Conservation (phyloP, 2,329 filamentous ascomycete genomes). For the Zopfia rhizophila region DNA sequence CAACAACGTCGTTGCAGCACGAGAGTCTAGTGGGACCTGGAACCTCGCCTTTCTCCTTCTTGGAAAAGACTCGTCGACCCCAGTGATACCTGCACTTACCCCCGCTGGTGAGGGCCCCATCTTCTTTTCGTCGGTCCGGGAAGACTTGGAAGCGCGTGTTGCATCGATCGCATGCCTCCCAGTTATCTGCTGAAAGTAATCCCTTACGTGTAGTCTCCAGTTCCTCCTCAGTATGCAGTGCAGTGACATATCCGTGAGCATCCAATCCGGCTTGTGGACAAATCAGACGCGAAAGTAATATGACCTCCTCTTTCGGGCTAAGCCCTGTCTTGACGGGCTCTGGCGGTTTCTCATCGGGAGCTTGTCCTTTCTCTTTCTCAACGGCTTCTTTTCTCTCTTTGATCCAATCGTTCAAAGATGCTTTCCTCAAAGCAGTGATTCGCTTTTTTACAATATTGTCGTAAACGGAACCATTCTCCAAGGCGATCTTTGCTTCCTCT, state of each 20-base stretch:
- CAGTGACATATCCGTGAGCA: conserved; percentile 78
- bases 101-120: conserved; percentile 80
- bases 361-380: conserved; percentile 34
- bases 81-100: conserved; percentile 85
- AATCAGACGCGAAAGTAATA: conserved; percentile 62
- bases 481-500: conserved; percentile 80
- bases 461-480: conserved; percentile 76
- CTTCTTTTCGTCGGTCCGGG: conserved; percentile 78
- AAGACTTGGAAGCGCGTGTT: conserved; percentile 89
- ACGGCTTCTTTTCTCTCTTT: conserved; percentile 61
- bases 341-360: conserved; percentile 54
- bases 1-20: conserved; percentile 82
- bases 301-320: conserved; percentile 70
- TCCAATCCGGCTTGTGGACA: conserved; percentile 73
- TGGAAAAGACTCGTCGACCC: conserved; percentile 70
- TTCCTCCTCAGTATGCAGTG: conserved; percentile 71
- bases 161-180: conserved; percentile 91
- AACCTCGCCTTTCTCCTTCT: conserved; percentile 64
- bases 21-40: conserved; percentile 69
- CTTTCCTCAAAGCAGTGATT: conserved; percentile 79
- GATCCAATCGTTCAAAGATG: conserved; percentile 77
- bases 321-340: conserved; percentile 76
- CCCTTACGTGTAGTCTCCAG: conserved; percentile 74
- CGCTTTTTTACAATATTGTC: conserved; percentile 84
- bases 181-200: conserved; percentile 74